Evolutionary conservation across 2,329 filamentous ascomycete species (phyloP).

Genomic region (Scedosporium dehoogii): DNA sequence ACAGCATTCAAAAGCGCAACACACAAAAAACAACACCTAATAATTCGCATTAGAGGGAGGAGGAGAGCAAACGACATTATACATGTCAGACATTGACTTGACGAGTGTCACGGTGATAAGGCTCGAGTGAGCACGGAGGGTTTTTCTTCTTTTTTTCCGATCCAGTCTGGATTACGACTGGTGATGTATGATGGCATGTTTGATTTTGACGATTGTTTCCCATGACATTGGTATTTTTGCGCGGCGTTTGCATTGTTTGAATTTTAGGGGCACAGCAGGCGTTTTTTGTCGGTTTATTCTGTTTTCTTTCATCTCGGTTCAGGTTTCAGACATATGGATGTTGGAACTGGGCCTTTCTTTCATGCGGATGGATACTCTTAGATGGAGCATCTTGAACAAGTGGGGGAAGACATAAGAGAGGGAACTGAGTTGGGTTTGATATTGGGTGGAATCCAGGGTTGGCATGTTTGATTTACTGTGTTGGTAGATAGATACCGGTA

Average conservation of each 20-base stretch:
- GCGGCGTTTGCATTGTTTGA: neutral
- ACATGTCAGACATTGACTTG: neutral
- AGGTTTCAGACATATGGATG: too few species aligned
- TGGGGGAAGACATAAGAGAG: too few species aligned
- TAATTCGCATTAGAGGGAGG: neutral
- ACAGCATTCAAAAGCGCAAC: neutral
- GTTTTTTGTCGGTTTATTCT: neutral
- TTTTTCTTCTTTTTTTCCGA: too few species aligned
- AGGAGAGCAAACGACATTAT: neutral
- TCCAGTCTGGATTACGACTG: neutral
- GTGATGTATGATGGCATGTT: neutral
- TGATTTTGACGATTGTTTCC: slow-evolving; percentile 1
- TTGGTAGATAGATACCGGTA: too few species aligned
- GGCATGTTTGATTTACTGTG: too few species aligned
- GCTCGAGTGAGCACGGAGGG: neutral
- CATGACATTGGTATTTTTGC: neutral
- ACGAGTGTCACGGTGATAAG: neutral
- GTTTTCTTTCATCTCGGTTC: neutral
- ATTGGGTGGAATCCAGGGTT: too few species aligned
- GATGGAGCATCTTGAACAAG: too few species aligned
- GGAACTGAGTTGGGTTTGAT: too few species aligned
- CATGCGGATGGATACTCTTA: too few species aligned
- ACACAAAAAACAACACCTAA: neutral
- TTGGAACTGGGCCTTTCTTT: too few species aligned
- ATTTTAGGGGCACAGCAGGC: neutral